A percentile compares a stretch with the other conserved stretches of the same genome.
Evolutionary conservation across 2,329 filamentous ascomycete species (phyloP).

Genomic region (Aspergillus bombycis): DNA sequence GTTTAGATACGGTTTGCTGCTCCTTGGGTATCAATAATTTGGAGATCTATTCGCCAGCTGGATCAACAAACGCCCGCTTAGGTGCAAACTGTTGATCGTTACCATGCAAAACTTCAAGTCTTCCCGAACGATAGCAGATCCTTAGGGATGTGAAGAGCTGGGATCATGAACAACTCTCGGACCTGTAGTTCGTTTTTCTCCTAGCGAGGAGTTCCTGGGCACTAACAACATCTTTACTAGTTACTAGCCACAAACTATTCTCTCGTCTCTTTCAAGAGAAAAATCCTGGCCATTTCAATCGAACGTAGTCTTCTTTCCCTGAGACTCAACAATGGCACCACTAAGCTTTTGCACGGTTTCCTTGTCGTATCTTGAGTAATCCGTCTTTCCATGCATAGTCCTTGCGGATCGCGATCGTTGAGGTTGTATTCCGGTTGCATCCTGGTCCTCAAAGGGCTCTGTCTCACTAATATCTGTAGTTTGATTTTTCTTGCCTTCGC

Average conservation of each 20-base stretch:
- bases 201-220: not conserved
- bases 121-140: not conserved
- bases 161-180: not conserved
- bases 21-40: slow-evolving; percentile 19
- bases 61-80: not conserved
- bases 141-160: not conserved
- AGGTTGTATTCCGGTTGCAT: slow-evolving; percentile 27
- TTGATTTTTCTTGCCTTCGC: slow-evolving; percentile 41
- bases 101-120: slow-evolving; percentile 3
- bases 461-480: slow-evolving; percentile 14
- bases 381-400: slow-evolving; percentile 31
- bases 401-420: slow-evolving; percentile 25
- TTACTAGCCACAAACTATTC: not conserved
- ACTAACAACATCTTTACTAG: not conserved
- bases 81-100: not conserved
- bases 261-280: not conserved
- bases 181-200: not conserved
- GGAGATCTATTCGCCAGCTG: not conserved
- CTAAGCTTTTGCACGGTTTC: slow-evolving; percentile 67
- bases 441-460: slow-evolving; percentile 19
- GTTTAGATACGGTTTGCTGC: not conserved
- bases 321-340: slow-evolving; percentile 75
- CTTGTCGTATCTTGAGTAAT: slow-evolving; percentile 51
- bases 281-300: slow-evolving; percentile 51
- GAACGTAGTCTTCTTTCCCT: slow-evolving; percentile 82